Percentiles rank a stretch among this genome's conserved stretches.
phyloP scores from a whole-genome alignment of 2,329 filamentous ascomycete species.

The Waltergamsia citrina region DNA sequence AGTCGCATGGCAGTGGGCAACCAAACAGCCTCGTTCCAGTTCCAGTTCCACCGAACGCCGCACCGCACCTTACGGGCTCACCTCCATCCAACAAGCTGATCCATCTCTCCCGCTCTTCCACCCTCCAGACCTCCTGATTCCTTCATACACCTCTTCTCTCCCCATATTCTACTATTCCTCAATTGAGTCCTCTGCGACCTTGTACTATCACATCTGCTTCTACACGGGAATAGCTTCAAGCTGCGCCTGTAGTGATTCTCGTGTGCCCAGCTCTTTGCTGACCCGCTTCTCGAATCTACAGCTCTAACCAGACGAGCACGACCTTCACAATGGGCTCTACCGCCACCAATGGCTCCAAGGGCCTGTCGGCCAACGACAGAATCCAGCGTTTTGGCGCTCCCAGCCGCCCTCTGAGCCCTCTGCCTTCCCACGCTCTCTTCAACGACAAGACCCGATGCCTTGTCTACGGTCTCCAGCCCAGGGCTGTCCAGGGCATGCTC shows the following conservation, averaged over 20 bases:
- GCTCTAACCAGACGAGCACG: background rate
- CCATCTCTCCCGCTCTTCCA: constrained; percentile 6
- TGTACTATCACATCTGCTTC: no score
- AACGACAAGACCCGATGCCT: constrained; percentile 99
- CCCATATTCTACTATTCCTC: background rate
- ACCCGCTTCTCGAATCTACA: background rate
- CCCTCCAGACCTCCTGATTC: background rate
- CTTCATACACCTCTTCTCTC: constrained; percentile 3
- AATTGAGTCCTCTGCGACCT: background rate
- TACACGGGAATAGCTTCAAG: background rate
- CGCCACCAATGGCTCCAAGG: constrained; percentile 41
- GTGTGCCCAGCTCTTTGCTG: background rate
- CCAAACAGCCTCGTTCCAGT: constrained; percentile 8
- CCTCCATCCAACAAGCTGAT: constrained; percentile 3
- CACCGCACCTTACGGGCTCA: constrained; percentile 6
- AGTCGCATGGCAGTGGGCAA: background rate
- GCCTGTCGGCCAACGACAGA: constrained; percentile 87
- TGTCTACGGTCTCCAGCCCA: constrained; percentile 97
- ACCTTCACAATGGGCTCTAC: constrained; percentile 28
- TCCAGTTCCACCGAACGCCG: background rate
- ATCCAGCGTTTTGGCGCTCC: constrained; percentile 93
- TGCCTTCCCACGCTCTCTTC: constrained; percentile 85
- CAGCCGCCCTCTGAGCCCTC: constrained; percentile 84
- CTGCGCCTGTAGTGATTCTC: background rate
- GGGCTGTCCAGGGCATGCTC: constrained; percentile 86